phyloP scores from a whole-genome alignment of 1,284 basidiomycete species.

The Trichosporon inkin region DNA sequence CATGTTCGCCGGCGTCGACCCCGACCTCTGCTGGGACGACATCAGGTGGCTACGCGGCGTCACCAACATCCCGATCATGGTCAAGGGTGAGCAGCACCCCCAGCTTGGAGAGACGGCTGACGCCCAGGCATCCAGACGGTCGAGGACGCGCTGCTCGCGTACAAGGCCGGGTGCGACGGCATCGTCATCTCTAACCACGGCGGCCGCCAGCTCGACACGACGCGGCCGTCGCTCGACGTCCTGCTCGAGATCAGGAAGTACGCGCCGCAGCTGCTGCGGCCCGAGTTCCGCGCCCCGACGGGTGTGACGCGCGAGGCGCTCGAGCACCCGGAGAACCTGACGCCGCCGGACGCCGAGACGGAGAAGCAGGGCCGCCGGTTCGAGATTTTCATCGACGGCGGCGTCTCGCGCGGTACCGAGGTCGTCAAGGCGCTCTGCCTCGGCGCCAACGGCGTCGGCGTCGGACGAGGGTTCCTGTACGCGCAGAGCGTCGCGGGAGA shows the following conservation, averaged over 20 bases:
- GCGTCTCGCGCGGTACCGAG: slow-evolving; percentile 79
- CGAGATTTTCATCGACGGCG: slow-evolving; percentile 84
- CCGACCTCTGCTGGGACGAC: slow-evolving; percentile 45
- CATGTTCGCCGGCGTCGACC: slow-evolving; percentile 45
- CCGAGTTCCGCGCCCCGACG: slow-evolving; percentile 37
- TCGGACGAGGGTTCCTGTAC: slow-evolving; percentile 86
- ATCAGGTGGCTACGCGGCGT: slow-evolving; percentile 57
- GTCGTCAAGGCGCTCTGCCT: slow-evolving; percentile 86
- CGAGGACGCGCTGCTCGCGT: slow-evolving; percentile 53
- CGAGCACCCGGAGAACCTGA: slow-evolving; percentile 69
- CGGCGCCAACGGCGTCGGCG: slow-evolving; percentile 82
- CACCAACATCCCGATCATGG: slow-evolving; percentile 72
- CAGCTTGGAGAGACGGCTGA: slow-evolving; percentile 27
- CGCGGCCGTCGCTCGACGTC: slow-evolving; percentile 68
- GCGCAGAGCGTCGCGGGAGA: slow-evolving; percentile 86
- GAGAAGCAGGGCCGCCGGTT: slow-evolving; percentile 24
- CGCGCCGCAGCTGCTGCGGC: slow-evolving; percentile 43
- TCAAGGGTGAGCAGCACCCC: slow-evolving; percentile 59
- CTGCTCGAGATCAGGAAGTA: slow-evolving; percentile 62
- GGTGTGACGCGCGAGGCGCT: slow-evolving; percentile 41
- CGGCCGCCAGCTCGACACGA: slow-evolving; percentile 52
- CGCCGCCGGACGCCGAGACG: slow-evolving; percentile 21
- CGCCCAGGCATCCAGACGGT: slow-evolving; percentile 55
- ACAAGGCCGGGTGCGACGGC: slow-evolving; percentile 51
- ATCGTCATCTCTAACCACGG: slow-evolving; percentile 56